Conservation (phyloP, 2,329 filamentous ascomycete species). For the Aureobasidium pullulans region DNA sequence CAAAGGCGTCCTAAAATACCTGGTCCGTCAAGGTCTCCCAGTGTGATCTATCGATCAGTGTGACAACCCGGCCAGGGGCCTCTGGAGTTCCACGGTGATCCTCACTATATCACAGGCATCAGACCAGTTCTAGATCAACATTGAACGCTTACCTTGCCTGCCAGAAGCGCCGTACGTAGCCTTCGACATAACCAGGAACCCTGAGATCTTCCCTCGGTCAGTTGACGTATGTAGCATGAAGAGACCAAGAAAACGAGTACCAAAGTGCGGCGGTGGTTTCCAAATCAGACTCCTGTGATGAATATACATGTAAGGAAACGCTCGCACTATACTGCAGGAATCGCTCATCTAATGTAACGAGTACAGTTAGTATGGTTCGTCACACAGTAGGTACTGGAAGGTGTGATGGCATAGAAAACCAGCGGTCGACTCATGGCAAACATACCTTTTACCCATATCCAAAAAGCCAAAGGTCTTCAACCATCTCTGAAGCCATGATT, state of each 20-base stretch:
- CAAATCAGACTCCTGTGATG: constrained; percentile 76
- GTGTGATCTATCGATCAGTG: constrained; percentile 75
- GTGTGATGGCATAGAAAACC: too few species aligned
- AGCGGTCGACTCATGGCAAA: background rate
- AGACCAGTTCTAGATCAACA: background rate
- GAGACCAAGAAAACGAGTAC: constrained; percentile 43
- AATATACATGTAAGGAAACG: too few species aligned
- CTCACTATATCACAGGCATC: constrained; percentile 50
- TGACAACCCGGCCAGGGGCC: constrained; percentile 84
- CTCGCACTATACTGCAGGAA: too few species aligned
- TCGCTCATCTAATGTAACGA: too few species aligned
- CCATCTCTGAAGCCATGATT: background rate
- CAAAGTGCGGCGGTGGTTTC: constrained; percentile 94
- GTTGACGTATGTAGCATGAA: constrained; percentile 2
- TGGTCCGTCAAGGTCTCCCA: constrained; percentile 71
- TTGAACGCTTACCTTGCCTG: constrained; percentile 43
- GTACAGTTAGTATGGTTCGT: too few species aligned
- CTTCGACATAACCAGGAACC: constrained; percentile 81
- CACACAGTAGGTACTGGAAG: too few species aligned
- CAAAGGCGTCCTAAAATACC: constrained; percentile 30
- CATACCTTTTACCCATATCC: constrained; percentile 69
- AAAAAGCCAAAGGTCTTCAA: constrained; percentile 78
- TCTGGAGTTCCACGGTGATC: constrained; percentile 91
- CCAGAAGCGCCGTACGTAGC: constrained; percentile 95
- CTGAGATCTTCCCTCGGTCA: constrained; percentile 56